These are phyloP conservation scores for Quercus agrifolia DNA, from an alignment of 306 rosid species.

Conservation along the genomic window DNA sequence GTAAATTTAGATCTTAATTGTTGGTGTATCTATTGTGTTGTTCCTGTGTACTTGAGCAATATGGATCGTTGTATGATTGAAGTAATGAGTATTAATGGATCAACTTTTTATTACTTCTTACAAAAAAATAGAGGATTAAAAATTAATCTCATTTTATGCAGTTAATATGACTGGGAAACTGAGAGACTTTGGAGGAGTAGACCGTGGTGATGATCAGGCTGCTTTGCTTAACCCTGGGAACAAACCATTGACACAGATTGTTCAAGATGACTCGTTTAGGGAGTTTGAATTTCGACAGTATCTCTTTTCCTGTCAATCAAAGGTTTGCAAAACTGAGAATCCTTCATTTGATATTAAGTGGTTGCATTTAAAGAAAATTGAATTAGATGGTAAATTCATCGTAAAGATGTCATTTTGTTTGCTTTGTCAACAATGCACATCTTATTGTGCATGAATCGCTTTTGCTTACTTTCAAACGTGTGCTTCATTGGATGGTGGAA, in stretches of 20 bases:
- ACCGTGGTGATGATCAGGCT: constrained; percentile 92
- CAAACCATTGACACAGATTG: constrained; percentile 81
- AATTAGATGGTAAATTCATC: constrained; percentile 12
- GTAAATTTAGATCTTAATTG: no score
- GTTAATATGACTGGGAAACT: constrained; percentile 70
- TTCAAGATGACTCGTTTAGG: constrained; percentile 94
- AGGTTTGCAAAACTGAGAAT: constrained; percentile 53
- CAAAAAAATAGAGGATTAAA: constrained; percentile 19
- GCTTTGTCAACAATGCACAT: constrained; percentile 9
- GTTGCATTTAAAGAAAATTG: constrained; percentile 14
- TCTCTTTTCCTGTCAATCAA: constrained; percentile 88
- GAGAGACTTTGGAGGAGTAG: constrained; percentile 89
- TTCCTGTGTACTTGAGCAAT: no score
- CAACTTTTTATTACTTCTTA: constrained; percentile 3
- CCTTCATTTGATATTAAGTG: constrained; percentile 4
- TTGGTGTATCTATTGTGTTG: no score
- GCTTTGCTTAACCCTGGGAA: constrained; percentile 71
- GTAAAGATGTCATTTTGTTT: constrained; percentile 5
- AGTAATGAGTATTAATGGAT: background rate
- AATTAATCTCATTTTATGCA: constrained; percentile 30
- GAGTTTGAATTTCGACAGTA: constrained; percentile 98
- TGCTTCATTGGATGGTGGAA: constrained; percentile 16
- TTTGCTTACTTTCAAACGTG: background rate
- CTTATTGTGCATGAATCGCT: background rate
- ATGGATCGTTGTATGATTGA: background rate